Conservation (phyloP, 768 basidiomycete species). For the Boletus rufocinnamomeus region DNA sequence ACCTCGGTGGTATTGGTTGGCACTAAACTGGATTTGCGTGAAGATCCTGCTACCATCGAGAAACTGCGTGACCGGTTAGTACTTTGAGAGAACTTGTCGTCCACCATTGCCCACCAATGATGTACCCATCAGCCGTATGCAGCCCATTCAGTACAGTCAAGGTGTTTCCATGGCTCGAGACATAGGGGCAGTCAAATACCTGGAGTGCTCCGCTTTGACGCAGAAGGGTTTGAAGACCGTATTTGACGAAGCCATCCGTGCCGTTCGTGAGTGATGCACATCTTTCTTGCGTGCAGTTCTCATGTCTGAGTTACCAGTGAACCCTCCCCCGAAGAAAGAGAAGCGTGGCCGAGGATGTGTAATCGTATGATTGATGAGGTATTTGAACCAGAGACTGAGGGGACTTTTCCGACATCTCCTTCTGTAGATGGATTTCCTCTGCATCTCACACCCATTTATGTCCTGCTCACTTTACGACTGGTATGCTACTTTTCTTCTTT, state of each 20-base stretch:
- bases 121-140: constrained; percentile 69
- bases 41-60: constrained; percentile 90
- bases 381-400: constrained; percentile 22
- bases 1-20: constrained; percentile 94
- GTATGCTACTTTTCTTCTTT: constrained; percentile 45
- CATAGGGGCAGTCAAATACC: constrained; percentile 93
- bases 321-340: constrained; percentile 68
- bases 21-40: constrained; percentile 96
- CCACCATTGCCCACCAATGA: constrained; percentile 9
- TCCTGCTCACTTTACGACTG: constrained; percentile 66
- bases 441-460: constrained; percentile 68
- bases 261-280: constrained; percentile 70
- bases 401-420: constrained; percentile 22
- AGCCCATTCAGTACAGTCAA: constrained; percentile 89
- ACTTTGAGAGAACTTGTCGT: constrained; percentile 9
- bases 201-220: constrained; percentile 94
- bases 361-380: constrained; percentile 57
- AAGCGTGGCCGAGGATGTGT: constrained; percentile 58
- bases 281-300: constrained; percentile 7
- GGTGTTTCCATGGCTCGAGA: constrained; percentile 91
- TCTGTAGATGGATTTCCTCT: constrained; percentile 38
- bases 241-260: constrained; percentile 98
- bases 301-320: constrained; percentile 49
- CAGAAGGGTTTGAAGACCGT: constrained; percentile 99
- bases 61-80: constrained; percentile 87